Base-by-base conservation (phyloP, 2,329 filamentous ascomycete species). In the Escovopsis sp. region DNA sequence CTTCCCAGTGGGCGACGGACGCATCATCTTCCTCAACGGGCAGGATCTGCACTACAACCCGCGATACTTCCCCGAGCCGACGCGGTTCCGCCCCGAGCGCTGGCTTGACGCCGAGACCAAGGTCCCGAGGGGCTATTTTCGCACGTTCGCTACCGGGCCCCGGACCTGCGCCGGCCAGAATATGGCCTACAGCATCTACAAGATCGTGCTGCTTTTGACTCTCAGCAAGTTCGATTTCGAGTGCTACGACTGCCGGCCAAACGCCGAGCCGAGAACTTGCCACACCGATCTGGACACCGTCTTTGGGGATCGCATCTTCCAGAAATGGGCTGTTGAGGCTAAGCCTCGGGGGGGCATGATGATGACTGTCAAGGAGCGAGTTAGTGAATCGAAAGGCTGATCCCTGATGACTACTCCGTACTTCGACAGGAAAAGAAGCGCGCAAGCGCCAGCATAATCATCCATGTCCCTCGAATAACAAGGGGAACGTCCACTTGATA, bases 11-110 rank as follows among this genome's bases (percentile, higher is more conserved):
- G 60, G 62, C 38, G n/a, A 37, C 12, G 52, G 55, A 4, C 63
- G 55, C n/a, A 38, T 42, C 37, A 26, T 56, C 3, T 32, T 46
- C 11, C 39, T 42, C 26, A 45, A 50, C 33, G 46, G 39, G 37
- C 42, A 51, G 36, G 42, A 48, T 40, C 45, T 59, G 23, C 59
- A 65, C 32, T 50, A 54, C 11, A 51, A 57, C 39, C 48, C 54
- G 2, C 47, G 48, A 6, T 53, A 62, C 48, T 70, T 63, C 60
- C 57, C 58, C 0, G 51, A 62, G 3, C 56, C 61, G 1, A 43
- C 53, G 10, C 49, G 52, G 8, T 69, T 69, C 49, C 45, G 63
- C 3, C 67, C 68, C 0, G 64, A 68, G 36, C 59, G 68, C 7
- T 70, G 63, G 56, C 49, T 67, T 11, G 41, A 43, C 32, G 11